These are phyloP conservation scores for Apiospora hydei DNA, from an alignment of 2,329 filamentous ascomycete genomes.

Conservation along the genomic window DNA sequence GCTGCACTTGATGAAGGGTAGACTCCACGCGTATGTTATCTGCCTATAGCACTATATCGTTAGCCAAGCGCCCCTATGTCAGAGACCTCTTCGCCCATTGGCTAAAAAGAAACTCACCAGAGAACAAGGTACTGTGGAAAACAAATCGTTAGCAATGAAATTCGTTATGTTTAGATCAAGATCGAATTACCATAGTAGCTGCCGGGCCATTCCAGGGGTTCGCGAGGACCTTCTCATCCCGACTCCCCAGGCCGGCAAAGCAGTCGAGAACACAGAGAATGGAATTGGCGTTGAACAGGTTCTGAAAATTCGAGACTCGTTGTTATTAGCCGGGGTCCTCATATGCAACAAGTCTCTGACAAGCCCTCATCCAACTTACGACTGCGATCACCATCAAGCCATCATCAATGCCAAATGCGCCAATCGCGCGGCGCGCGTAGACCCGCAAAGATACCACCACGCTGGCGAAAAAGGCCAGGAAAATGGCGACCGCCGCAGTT, in stretches of 20 bases:
- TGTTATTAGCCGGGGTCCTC: neutral
- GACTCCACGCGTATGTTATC: conserved; percentile 15
- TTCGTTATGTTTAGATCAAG: too few relatives aligned
- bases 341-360: neutral
- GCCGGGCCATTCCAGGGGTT: conserved; percentile 1
- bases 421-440: neutral
- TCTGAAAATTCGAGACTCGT: neutral
- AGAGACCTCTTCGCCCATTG: too few relatives aligned
- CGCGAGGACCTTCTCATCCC: neutral
- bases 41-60: neutral
- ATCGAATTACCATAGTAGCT: neutral
- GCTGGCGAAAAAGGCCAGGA: neutral
- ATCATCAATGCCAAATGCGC: neutral
- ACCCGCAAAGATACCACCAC: neutral
- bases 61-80: neutral
- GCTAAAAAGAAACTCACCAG: neutral
- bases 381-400: neutral
- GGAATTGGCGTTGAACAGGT: neutral
- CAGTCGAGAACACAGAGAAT: neutral
- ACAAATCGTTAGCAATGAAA: neutral
- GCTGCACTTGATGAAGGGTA: conserved; percentile 24
- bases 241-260: conserved; percentile 20
- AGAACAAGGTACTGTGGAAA: neutral
- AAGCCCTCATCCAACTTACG: neutral
- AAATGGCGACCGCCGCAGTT: neutral